Evolutionary conservation across 2,329 filamentous ascomycete species (phyloP).

Genomic region (Rhytidhysteron rufulum): DNA sequence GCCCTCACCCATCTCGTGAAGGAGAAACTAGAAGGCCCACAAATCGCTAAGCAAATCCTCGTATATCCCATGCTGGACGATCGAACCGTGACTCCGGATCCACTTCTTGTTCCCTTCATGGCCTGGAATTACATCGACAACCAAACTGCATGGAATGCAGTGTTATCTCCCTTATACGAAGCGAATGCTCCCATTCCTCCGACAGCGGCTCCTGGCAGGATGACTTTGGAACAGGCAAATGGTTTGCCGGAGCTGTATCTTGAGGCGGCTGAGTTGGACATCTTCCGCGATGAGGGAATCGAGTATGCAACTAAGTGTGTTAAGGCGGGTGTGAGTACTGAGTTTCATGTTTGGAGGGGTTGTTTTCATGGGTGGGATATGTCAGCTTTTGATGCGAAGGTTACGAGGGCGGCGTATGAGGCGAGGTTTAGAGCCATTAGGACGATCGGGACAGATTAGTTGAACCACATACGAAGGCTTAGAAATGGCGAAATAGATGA

Average conservation of each 20-base stretch:
- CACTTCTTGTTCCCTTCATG: constrained; percentile 26
- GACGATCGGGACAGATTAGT: background rate
- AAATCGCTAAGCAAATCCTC: constrained; percentile 40
- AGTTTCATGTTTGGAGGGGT: constrained; percentile 43
- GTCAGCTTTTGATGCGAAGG: background rate
- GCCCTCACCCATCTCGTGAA: constrained; percentile 35
- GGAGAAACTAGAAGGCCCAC: constrained; percentile 25
- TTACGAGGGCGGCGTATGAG: background rate
- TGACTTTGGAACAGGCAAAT: constrained; percentile 6
- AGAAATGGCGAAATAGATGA: too few species aligned
- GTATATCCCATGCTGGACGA: constrained; percentile 49
- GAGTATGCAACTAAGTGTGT: constrained; percentile 38
- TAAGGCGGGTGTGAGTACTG: constrained; percentile 37
- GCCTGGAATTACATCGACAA: constrained; percentile 38
- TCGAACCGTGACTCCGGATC: constrained; percentile 25
- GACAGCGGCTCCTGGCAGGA: constrained; percentile 35
- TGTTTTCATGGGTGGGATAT: constrained; percentile 2
- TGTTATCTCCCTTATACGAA: constrained; percentile 35
- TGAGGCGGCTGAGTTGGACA: constrained; percentile 40
- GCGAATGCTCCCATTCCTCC: constrained; percentile 31
- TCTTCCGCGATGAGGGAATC: constrained; percentile 41
- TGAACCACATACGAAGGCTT: too few species aligned
- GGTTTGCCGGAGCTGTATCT: constrained; percentile 43
- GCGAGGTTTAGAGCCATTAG: background rate
- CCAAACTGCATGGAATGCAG: constrained; percentile 39